These are phyloP conservation scores for Chamaecrista fasciculata DNA, from an alignment of 306 rosid genomes.

Conservation along the genomic window DNA sequence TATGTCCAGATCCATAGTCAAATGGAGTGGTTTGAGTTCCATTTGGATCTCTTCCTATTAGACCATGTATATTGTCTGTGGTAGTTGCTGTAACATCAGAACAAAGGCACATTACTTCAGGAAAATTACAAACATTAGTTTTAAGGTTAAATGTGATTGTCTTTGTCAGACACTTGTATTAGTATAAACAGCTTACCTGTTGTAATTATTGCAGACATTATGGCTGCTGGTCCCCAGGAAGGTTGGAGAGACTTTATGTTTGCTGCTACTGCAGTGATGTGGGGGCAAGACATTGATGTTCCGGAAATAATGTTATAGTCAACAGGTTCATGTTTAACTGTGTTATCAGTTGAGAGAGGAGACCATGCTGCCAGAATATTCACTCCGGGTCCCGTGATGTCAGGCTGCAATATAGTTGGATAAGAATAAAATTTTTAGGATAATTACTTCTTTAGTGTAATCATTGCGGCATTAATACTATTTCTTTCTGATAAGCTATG, in stretches of 20 bases:
- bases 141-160: slow-evolving; percentile 12
- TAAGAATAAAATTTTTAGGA: neutral
- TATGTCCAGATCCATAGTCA: slow-evolving; percentile 63
- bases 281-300: slow-evolving; percentile 71
- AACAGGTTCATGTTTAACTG: slow-evolving; percentile 45
- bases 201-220: slow-evolving; percentile 67
- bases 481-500: too few relatives aligned
- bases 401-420: slow-evolving; percentile 57
- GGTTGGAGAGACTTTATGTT: slow-evolving; percentile 50
- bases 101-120: neutral
- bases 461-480: too few relatives aligned
- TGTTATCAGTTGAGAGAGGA: slow-evolving; percentile 44
- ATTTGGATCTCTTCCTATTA: slow-evolving; percentile 62
- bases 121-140: neutral
- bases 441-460: too few relatives aligned
- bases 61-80: slow-evolving; percentile 39
- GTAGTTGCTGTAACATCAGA: slow-evolving; percentile 45
- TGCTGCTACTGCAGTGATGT: slow-evolving; percentile 61
- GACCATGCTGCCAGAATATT: slow-evolving; percentile 80
- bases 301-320: slow-evolving; percentile 63
- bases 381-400: slow-evolving; percentile 63
- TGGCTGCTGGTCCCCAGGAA: slow-evolving; percentile 64
- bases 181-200: slow-evolving; percentile 36
- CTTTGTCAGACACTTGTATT: neutral
- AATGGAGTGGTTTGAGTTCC: slow-evolving; percentile 59